phyloP scores from a whole-genome alignment of 2,329 filamentous ascomycete genomes.

The Penicillium olsonii region DNA sequence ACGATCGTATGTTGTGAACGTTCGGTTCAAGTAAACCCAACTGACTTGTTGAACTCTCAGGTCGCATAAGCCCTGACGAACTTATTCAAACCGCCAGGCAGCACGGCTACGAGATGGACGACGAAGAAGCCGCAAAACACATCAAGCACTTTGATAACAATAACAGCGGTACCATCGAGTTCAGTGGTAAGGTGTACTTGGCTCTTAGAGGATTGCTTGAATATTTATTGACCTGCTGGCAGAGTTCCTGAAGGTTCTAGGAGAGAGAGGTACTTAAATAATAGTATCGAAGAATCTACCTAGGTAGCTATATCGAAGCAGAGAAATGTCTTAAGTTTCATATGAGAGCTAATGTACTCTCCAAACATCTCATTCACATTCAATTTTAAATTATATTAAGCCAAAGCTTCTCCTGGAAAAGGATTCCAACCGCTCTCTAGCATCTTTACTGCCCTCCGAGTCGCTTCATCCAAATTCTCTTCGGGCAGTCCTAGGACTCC shows the following conservation, averaged over 20 bases:
- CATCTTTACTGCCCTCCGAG: slow-evolving; percentile 17
- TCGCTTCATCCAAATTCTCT: slow-evolving; percentile 19
- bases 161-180: not conserved
- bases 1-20: not conserved
- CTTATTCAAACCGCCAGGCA: not conserved
- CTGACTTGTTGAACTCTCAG: not conserved
- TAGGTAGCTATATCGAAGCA: too few relatives aligned
- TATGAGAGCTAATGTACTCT: too few relatives aligned
- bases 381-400: not conserved
- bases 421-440: slow-evolving; percentile 17
- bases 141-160: not conserved
- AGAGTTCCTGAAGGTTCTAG: not conserved
- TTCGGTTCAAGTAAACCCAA: not conserved
- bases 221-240: not conserved
- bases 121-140: not conserved
- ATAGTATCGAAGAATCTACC: too few relatives aligned
- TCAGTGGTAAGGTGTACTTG: not conserved
- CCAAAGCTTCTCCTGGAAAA: slow-evolving; percentile 1
- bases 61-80: not conserved
- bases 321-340: too few relatives aligned
- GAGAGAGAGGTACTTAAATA: not conserved
- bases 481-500: slow-evolving; percentile 6
- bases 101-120: not conserved
- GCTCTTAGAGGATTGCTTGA: not conserved
- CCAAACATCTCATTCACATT: too few relatives aligned